Conservation (phyloP, 2,329 filamentous ascomycete species). For the Diaporthe destruens region DNA sequence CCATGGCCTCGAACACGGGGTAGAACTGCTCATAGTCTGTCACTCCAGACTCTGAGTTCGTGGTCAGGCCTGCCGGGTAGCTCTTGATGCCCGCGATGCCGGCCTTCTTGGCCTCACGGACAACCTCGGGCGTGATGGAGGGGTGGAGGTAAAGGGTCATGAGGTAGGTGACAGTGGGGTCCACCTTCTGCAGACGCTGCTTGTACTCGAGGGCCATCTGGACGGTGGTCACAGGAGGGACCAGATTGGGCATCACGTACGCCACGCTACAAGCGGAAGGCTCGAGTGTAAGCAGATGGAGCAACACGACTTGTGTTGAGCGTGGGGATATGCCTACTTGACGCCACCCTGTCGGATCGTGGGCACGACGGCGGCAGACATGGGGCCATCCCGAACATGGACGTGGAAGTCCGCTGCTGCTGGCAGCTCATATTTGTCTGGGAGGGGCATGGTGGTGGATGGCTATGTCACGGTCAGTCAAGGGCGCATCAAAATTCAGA, state of each 20-base stretch:
- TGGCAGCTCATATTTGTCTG: constrained; percentile 63
- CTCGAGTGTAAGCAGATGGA: constrained; percentile 40
- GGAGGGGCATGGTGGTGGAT: constrained; percentile 47
- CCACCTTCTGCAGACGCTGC: constrained; percentile 68
- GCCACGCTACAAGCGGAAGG: constrained; percentile 44
- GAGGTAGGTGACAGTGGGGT: constrained; percentile 74
- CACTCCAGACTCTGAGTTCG: constrained; percentile 77
- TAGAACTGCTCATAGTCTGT: constrained; percentile 78
- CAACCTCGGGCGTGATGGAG: constrained; percentile 74
- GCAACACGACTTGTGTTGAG: constrained; percentile 58
- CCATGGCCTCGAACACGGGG: constrained; percentile 90
- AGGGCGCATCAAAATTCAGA: neutral
- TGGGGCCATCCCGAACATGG: constrained; percentile 76
- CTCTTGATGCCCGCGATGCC: constrained; percentile 81
- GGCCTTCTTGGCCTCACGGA: constrained; percentile 78
- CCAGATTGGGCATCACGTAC: constrained; percentile 69
- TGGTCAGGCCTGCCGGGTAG: constrained; percentile 74
- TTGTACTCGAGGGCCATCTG: constrained; percentile 76
- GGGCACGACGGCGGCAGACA: constrained; percentile 69
- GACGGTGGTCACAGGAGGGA: constrained; percentile 73
- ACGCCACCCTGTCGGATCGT: constrained; percentile 53
- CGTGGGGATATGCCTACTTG: constrained; percentile 62
- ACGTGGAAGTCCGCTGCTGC: constrained; percentile 78
- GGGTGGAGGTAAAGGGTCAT: constrained; percentile 78
- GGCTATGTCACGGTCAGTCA: neutral